phyloP scores from a whole-genome alignment of 2,329 filamentous ascomycete genomes.

The Capronia epimyces region DNA sequence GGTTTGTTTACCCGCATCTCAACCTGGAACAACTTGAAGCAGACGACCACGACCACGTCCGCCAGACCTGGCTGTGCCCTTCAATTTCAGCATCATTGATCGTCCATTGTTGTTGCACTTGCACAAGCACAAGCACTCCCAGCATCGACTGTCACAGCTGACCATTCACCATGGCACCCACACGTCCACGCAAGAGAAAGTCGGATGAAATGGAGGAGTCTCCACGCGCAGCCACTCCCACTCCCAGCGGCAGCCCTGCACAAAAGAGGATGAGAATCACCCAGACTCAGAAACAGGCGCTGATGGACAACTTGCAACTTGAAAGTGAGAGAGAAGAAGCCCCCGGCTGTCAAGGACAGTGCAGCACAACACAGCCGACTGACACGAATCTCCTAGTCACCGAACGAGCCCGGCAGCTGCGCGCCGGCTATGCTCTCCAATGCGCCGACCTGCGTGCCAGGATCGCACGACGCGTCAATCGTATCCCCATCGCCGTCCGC shows the following conservation, averaged over 20 bases:
- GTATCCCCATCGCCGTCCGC: slow-evolving; percentile 74
- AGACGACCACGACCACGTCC: neutral
- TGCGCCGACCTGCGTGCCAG: slow-evolving; percentile 77
- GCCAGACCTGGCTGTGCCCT: too few relatives aligned
- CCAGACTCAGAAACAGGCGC: slow-evolving; percentile 70
- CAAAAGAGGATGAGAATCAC: slow-evolving; percentile 60
- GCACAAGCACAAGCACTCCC: neutral
- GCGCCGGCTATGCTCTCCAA: slow-evolving; percentile 83
- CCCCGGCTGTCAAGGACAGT: neutral
- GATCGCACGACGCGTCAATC: slow-evolving; percentile 87
- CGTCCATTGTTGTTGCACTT: too few relatives aligned
- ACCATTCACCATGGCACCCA: slow-evolving; percentile 34
- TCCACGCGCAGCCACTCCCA: slow-evolving; percentile 45
- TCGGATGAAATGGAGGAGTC: slow-evolving; percentile 36
- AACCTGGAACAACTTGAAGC: neutral
- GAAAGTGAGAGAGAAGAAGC: slow-evolving; percentile 59
- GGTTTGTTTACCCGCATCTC: neutral
- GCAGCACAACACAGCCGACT: slow-evolving; percentile 29
- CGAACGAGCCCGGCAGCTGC: slow-evolving; percentile 77
- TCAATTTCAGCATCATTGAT: too few relatives aligned
- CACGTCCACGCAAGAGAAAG: slow-evolving; percentile 37
- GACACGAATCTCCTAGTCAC: slow-evolving; percentile 57
- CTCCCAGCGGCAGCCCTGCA: slow-evolving; percentile 52
- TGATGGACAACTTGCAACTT: slow-evolving; percentile 83
- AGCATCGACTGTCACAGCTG: neutral